phyloP scores from a whole-genome alignment of 2,329 filamentous ascomycete species.

The Dothiorella sarmentorum region DNA sequence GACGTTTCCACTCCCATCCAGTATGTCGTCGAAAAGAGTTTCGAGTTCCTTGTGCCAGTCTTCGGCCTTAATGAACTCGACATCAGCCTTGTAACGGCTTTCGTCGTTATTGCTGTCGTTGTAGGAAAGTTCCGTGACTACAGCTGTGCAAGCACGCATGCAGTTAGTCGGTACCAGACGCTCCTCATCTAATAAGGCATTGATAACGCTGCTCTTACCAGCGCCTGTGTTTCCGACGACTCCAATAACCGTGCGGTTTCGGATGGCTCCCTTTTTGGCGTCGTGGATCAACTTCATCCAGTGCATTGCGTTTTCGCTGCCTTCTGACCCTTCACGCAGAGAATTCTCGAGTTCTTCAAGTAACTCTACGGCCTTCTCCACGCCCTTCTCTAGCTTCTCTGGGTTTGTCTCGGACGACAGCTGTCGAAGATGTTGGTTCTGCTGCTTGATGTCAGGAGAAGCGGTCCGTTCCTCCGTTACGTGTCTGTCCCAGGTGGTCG shows the following conservation, averaged over 20 bases:
- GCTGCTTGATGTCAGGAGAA: neutral
- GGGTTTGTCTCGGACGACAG: conserved; percentile 33
- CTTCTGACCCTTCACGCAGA: conserved; percentile 26
- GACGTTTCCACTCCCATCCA: conserved; percentile 40
- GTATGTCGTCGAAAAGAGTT: conserved; percentile 49
- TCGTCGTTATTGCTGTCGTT: conserved; percentile 44
- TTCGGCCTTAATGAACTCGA: conserved; percentile 54
- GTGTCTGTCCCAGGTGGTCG: neutral
- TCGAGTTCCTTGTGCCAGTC: conserved; percentile 55
- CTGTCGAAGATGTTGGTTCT: conserved; percentile 27
- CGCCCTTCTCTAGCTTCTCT: conserved; percentile 39
- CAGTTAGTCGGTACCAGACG: conserved; percentile 55
- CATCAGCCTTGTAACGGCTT: conserved; percentile 50
- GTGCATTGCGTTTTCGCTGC: conserved; percentile 31
- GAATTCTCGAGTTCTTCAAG: conserved; percentile 34
- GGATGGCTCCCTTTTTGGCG: conserved; percentile 38
- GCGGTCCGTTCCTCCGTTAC: neutral
- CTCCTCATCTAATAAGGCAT: conserved; percentile 61
- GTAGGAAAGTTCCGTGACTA: conserved; percentile 58
- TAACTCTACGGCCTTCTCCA: conserved; percentile 36
- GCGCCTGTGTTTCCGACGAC: conserved; percentile 61
- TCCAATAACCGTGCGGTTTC: conserved; percentile 51
- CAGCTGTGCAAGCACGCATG: conserved; percentile 61
- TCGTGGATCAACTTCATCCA: conserved; percentile 44
- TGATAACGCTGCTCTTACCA: conserved; percentile 62